Percentiles rank a stretch among this genome's conserved stretches.
Conservation (phyloP, 768 basidiomycete species). For the Lactarius vividus region DNA sequence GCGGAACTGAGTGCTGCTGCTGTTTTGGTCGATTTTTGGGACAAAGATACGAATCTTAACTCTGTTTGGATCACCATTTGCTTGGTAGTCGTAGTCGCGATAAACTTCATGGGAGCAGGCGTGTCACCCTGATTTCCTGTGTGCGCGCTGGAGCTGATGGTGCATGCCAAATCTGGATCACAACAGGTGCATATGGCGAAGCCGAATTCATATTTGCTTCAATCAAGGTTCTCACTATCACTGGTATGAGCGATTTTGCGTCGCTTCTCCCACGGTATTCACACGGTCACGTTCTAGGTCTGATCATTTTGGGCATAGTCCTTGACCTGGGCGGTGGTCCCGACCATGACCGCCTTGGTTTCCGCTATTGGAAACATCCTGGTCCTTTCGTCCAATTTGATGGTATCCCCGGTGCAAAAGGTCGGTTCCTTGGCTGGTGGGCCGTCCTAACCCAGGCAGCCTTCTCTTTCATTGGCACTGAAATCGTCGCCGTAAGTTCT, state of each 20-base stretch:
- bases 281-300: slow-evolving; percentile 29
- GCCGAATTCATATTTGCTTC: slow-evolving; percentile 87
- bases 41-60: slow-evolving; percentile 49
- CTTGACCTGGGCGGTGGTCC: slow-evolving; percentile 90
- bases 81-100: slow-evolving; percentile 61
- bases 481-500: slow-evolving; percentile 81
- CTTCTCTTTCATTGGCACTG: slow-evolving; percentile 91
- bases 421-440: slow-evolving; percentile 74
- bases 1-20: slow-evolving; percentile 75
- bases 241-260: slow-evolving; percentile 37
- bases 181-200: slow-evolving; percentile 70
- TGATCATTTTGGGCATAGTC: slow-evolving; percentile 59
- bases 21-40: slow-evolving; percentile 76
- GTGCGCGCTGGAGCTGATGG: background rate
- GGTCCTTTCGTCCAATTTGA: slow-evolving; percentile 81
- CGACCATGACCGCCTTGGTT: slow-evolving; percentile 64
- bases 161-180: background rate
- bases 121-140: background rate
- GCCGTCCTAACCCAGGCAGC: slow-evolving; percentile 81
- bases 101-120: slow-evolving; percentile 23
- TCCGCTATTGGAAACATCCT: slow-evolving; percentile 83
- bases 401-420: slow-evolving; percentile 62
- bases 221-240: slow-evolving; percentile 87
- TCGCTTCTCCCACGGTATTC: slow-evolving; percentile 45
- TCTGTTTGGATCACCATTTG: slow-evolving; percentile 81